Base-by-base conservation (phyloP, 805 yeast genomes). In the Kodamaea neixiangensis region DNA sequence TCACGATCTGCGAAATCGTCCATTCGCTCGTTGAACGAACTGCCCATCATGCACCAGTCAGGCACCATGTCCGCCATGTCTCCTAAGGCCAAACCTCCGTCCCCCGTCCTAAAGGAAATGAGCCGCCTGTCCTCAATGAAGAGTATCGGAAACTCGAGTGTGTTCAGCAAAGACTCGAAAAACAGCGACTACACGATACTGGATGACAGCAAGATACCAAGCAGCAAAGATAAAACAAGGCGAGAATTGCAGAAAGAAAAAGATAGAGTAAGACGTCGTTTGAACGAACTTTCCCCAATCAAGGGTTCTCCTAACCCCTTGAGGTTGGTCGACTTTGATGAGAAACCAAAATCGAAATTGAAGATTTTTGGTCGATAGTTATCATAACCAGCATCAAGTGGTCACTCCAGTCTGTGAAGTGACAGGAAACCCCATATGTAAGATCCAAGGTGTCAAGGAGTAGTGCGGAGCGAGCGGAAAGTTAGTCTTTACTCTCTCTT, bases 271-370 rank as follows among this genome's bases (percentile, higher is more conserved):
- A 37, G 41, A 19, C 17, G 41, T 17, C 17, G 21, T 6, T 19
- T 15, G 31, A 33, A 11, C 5, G 46, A 48, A 9, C 39, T 52
- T 11, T 45, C 54, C 25, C 54, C 57, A 10, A 55, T 55, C 14
- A 51, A 47, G 41, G 58, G 57, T 11, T 54, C 58, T 2, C 58
- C 57, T 10, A 55, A 47, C 19, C 51, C 48, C 5, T 47, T 37
- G 10, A 44, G 50, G 29, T 31, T 43, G 29, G 47, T 39, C n/a
- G 51, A 44, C 9, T n/a, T 48, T n/a, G 49, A 38, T 13, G 54
- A 49, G n/a, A 52, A 52, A 35, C 55, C 54, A 15, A 55, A 49
- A 34, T 48, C 53, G 14, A 55, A 47, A 42, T 44, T 55, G 44
- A 51, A 31, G 37, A 48, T 48, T n/a, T 44, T 45, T 39, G 33